These are phyloP conservation scores for Cryptosporidium meleagridis DNA, from an alignment of 169 alveolate genomes.

Conservation along the genomic window DNA sequence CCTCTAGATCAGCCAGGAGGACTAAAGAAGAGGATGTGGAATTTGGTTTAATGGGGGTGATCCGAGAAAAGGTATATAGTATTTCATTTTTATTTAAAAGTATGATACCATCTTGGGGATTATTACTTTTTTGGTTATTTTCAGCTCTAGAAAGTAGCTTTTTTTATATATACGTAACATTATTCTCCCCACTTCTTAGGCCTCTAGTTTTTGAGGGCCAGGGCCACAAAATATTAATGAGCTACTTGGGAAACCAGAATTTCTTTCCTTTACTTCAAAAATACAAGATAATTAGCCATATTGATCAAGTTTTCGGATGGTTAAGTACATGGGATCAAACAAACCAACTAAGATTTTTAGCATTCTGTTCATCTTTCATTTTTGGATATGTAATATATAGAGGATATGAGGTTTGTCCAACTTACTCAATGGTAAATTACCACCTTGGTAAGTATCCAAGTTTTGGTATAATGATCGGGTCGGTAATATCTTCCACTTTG, in stretches of 20 bases:
- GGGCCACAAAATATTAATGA: constrained; percentile 47
- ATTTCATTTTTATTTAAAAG: neutral
- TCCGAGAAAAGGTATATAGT: neutral
- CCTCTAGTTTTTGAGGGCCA: constrained; percentile 66
- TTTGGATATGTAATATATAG: constrained; percentile 66
- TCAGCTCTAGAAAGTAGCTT: constrained; percentile 65
- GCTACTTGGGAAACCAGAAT: neutral
- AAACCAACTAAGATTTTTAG: constrained; percentile 53
- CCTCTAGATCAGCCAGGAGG: constrained; percentile 42
- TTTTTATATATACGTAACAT: constrained; percentile 60
- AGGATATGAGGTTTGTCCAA: constrained; percentile 74
- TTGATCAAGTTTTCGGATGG: constrained; percentile 53
- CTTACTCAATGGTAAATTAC: constrained; percentile 56
- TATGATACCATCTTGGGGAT: constrained; percentile 30
- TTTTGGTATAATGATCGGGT: constrained; percentile 56
- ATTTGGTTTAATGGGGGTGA: neutral
- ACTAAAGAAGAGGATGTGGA: neutral
- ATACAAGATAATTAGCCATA: constrained; percentile 23
- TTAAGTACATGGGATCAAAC: constrained; percentile 51
- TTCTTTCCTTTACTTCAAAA: constrained; percentile 24
- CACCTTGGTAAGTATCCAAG: constrained; percentile 67
- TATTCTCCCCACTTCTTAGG: constrained; percentile 44
- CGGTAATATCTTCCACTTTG: constrained; percentile 40
- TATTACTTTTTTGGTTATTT: constrained; percentile 23
- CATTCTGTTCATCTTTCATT: constrained; percentile 54